Evolutionary conservation across 1,139 yeast species (phyloP).

Genomic region (Blastobotrys apis): DNA sequence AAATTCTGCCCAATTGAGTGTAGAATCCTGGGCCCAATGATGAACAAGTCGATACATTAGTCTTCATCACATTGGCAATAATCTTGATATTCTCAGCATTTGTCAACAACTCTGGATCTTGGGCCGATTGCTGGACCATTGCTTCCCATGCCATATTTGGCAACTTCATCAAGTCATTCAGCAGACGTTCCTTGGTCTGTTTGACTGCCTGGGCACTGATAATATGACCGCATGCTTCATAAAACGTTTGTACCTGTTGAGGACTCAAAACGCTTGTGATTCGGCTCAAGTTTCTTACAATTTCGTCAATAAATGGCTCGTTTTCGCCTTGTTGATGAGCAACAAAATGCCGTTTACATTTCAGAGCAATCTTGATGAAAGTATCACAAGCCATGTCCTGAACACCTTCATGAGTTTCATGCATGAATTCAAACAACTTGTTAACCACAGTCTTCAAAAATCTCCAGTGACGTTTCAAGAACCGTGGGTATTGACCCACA

Average conservation of each 20-base stretch:
- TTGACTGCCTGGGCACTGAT: conserved; percentile 74
- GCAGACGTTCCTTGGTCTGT: conserved; percentile 63
- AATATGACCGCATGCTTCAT: conserved; percentile 95
- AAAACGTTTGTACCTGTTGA: conserved; percentile 95
- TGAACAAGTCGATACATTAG: conserved; percentile 90
- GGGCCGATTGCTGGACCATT: conserved; percentile 81
- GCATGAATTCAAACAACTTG: conserved; percentile 96
- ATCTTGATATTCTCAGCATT: conserved; percentile 88
- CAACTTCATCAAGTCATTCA: conserved; percentile 76
- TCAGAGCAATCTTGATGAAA: conserved; percentile 87
- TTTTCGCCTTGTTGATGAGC: conserved; percentile 78
- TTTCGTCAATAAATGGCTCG: conserved; percentile 92
- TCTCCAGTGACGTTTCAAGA: conserved; percentile 96
- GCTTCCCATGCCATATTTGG: conserved; percentile 96
- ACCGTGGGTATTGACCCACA: conserved; percentile 98
- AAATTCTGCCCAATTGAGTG: conserved; percentile 81
- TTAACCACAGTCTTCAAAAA: conserved; percentile 92
- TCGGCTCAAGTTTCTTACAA: conserved; percentile 72
- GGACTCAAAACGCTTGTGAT: conserved; percentile 93
- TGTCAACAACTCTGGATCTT: conserved; percentile 76
- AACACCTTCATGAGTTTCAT: conserved; percentile 98
- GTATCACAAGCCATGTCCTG: conserved; percentile 99
- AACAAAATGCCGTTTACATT: conserved; percentile 94
- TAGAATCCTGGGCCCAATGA: conserved; percentile 91
- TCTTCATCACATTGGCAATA: conserved; percentile 87